Percentiles rank a stretch among this genome's conserved stretches.
These are phyloP conservation scores for Rhizopogon rudus DNA, from an alignment of 768 basidiomycete species.

Conservation along the genomic window DNA sequence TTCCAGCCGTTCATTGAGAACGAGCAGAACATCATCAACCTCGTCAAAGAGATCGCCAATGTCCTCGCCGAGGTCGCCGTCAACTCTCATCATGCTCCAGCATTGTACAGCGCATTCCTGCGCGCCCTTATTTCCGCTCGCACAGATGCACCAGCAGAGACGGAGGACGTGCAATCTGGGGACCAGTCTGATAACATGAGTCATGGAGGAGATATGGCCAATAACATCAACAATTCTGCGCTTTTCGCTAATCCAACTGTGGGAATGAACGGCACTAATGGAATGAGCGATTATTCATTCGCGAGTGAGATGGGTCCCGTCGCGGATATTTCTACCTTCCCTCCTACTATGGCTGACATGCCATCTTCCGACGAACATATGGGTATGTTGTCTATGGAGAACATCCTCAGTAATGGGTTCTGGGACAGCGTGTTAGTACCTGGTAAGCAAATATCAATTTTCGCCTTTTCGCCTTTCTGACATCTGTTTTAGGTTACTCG, in stretches of 20 bases:
- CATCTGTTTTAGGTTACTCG: constrained; percentile 53
- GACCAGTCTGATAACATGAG: neutral
- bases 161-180: constrained; percentile 26
- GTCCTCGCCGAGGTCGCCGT: constrained; percentile 74
- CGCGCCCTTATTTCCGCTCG: constrained; percentile 66
- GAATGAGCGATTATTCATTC: constrained; percentile 59
- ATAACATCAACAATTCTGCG: constrained; percentile 11
- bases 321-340: constrained; percentile 78
- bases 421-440: constrained; percentile 89
- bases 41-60: constrained; percentile 80
- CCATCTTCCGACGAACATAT: constrained; percentile 35
- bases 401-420: constrained; percentile 71
- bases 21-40: constrained; percentile 62
- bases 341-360: constrained; percentile 74
- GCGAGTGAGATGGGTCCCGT: constrained; percentile 84
- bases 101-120: constrained; percentile 81
- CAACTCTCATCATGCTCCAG: constrained; percentile 81
- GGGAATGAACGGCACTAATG: constrained; percentile 14
- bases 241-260: constrained; percentile 15
- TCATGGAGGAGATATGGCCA: constrained; percentile 25
- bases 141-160: constrained; percentile 25
- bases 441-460: constrained; percentile 41
- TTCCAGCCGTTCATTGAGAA: constrained; percentile 73
- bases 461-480: neutral
- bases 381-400: constrained; percentile 73